Evolutionary conservation across 768 basidiomycete species (phyloP).

Genomic region (Tulasnella sp.): DNA sequence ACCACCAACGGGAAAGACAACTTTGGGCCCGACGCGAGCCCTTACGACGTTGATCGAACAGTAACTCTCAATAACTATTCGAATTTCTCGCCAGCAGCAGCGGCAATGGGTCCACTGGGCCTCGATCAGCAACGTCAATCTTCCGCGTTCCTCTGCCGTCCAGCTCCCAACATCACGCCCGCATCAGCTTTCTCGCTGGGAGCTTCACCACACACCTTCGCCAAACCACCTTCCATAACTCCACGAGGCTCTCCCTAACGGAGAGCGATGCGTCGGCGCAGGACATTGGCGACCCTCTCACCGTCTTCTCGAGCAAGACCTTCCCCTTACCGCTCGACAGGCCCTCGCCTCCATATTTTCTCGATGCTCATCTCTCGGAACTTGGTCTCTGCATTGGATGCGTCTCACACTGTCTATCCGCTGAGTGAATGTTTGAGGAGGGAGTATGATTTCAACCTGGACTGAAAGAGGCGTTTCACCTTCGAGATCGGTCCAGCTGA

Average conservation of each 20-base stretch:
- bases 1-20: constrained; percentile 21
- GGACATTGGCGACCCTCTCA: too few relatives aligned
- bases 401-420: too few relatives aligned
- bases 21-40: background rate
- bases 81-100: constrained; percentile 36
- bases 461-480: too few relatives aligned
- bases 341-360: too few relatives aligned
- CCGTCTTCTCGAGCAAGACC: too few relatives aligned
- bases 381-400: too few relatives aligned
- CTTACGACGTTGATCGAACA: constrained; percentile 52
- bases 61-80: constrained; percentile 47
- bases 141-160: constrained; percentile 16
- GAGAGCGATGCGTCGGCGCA: too few relatives aligned
- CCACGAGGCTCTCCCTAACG: background rate
- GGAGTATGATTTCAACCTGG: too few relatives aligned
- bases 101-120: constrained; percentile 27
- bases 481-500: too few relatives aligned
- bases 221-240: constrained; percentile 4
- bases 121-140: constrained; percentile 24
- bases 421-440: too few relatives aligned
- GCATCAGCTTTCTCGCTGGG: constrained; percentile 33
- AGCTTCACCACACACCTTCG: constrained; percentile 19
- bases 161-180: constrained; percentile 19
- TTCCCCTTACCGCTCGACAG: too few relatives aligned
- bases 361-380: too few relatives aligned